phyloP scores from a whole-genome alignment of 2,329 filamentous ascomycete species.

The Ophiocordyceps sinensis region DNA sequence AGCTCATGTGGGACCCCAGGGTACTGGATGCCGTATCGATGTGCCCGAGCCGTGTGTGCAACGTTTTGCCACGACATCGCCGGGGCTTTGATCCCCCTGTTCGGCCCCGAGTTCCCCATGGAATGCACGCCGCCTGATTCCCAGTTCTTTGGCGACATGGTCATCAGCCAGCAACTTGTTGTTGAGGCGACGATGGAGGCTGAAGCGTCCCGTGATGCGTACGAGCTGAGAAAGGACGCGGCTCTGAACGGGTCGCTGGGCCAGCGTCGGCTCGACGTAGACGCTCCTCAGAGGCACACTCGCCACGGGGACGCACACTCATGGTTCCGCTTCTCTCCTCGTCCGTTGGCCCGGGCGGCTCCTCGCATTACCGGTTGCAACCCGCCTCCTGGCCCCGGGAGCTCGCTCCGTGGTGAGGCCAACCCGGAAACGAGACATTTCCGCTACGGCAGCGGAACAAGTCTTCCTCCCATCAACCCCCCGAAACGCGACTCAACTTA shows the following conservation, averaged over 20 bases:
- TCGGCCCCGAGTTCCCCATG: conserved; percentile 66
- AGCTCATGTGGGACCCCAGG: conserved; percentile 34
- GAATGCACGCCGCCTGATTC: conserved; percentile 53
- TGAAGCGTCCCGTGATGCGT: background rate
- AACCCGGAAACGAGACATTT: no score
- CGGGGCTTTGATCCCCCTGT: conserved; percentile 75
- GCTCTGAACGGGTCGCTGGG: background rate
- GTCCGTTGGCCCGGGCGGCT: no score
- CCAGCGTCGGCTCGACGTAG: background rate
- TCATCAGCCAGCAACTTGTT: conserved; percentile 45
- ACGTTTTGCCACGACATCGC: conserved; percentile 84
- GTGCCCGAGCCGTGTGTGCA: conserved; percentile 72
- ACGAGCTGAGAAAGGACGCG: background rate
- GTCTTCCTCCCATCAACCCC: background rate
- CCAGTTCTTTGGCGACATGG: conserved; percentile 50
- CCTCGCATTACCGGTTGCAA: no score
- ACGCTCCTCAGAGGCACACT: no score
- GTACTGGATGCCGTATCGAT: conserved; percentile 91
- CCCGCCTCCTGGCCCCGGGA: background rate
- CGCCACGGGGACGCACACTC: background rate
- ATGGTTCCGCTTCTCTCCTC: background rate
- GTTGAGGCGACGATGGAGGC: conserved; percentile 35
- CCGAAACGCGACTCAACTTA: no score
- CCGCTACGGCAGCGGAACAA: background rate
- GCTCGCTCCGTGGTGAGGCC: background rate